Evolutionary conservation across 805 yeast species (phyloP).

Genomic region (Clavispora fructus): DNA sequence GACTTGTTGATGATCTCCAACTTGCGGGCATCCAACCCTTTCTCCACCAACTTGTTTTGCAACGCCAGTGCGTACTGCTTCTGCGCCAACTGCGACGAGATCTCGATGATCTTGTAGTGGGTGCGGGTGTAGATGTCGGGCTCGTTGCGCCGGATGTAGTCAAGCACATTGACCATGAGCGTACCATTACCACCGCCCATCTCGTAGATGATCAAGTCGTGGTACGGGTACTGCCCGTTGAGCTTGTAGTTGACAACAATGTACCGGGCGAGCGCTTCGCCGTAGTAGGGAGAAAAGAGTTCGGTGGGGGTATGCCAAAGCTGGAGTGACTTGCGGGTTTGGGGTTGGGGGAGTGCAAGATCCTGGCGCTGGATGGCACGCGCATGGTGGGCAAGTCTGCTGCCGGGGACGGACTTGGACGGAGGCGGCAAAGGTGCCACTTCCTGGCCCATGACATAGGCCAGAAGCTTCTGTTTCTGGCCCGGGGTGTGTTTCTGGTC

Average conservation of each 20-base stretch:
- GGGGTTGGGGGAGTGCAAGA: constrained; percentile 10
- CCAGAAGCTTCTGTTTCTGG: neutral
- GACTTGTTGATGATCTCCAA: constrained; percentile 68
- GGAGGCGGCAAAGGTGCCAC: constrained; percentile 1
- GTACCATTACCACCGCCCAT: constrained; percentile 92
- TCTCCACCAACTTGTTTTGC: constrained; percentile 24
- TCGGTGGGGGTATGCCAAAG: constrained; percentile 91
- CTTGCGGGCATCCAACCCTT: constrained; percentile 48
- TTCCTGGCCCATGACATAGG: neutral
- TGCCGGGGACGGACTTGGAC: neutral
- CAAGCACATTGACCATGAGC: constrained; percentile 67
- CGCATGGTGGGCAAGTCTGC: constrained; percentile 22
- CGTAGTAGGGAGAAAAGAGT: constrained; percentile 76
- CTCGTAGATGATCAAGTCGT: constrained; percentile 73
- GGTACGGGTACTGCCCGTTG: constrained; percentile 58
- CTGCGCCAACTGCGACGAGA: constrained; percentile 55
- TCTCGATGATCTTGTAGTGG: constrained; percentile 68
- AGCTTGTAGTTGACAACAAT: constrained; percentile 65
- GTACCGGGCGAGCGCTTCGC: constrained; percentile 81
- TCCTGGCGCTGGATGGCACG: constrained; percentile 19
- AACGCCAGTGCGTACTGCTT: constrained; percentile 45
- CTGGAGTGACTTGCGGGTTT: constrained; percentile 45
- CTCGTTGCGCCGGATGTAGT: constrained; percentile 53
- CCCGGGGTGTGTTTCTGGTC: no score
- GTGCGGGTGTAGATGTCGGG: constrained; percentile 72